phyloP scores from a whole-genome alignment of 805 yeast species.

The Wickerhamomyces bovis region DNA sequence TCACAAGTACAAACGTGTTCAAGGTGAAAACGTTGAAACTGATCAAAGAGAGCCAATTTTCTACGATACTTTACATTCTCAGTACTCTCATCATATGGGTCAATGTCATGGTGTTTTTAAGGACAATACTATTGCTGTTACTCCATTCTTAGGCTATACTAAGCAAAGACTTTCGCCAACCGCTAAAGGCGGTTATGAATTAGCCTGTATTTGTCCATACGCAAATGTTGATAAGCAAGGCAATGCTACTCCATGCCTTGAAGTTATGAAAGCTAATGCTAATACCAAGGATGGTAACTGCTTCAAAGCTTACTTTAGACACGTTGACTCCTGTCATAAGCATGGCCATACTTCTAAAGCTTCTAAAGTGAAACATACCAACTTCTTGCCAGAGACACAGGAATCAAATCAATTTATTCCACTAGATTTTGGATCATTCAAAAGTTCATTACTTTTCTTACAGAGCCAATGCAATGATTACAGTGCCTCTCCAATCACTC shows the following conservation, averaged over 20 bases:
- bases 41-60: constrained; percentile 5
- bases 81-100: constrained; percentile 12
- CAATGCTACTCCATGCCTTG: neutral
- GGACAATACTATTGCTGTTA: neutral
- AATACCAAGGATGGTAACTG: constrained; percentile 1
- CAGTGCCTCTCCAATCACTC: neutral
- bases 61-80: constrained; percentile 11
- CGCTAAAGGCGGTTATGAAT: neutral
- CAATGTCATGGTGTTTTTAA: constrained; percentile 11
- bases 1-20: constrained; percentile 1
- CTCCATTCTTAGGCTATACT: constrained; percentile 4
- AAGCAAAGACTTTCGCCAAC: neutral
- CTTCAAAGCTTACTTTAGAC: constrained; percentile 7
- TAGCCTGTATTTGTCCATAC: constrained; percentile 5
- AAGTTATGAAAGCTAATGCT: neutral
- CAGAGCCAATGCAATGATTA: neutral
- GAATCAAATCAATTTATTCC: neutral
- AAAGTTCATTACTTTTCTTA: neutral
- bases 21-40: constrained; percentile 1
- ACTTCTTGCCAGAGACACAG: neutral
- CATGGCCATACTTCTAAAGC: neutral
- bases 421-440: neutral
- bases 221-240: neutral
- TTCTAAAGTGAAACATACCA: neutral
- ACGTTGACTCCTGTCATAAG: constrained; percentile 1